Base-by-base conservation (phyloP, 768 basidiomycete genomes). In the Tulasnella sp. region DNA sequence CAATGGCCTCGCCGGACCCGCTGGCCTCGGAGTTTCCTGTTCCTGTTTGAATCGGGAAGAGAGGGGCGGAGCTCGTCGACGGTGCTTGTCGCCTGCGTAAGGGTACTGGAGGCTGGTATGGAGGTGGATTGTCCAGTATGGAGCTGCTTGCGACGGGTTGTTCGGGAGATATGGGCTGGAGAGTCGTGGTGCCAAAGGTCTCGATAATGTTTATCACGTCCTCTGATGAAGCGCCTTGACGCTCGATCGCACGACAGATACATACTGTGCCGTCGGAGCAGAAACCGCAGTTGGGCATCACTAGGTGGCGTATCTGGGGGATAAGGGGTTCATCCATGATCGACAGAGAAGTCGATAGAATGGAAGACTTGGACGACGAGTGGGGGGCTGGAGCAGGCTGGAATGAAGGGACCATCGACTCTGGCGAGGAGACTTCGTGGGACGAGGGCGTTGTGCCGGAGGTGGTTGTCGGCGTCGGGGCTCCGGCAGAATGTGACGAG, bases 21-120 rank as follows among this genome's bases (percentile, higher is more conserved):
- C n/a, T n/a, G n/a, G n/a, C n/a, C n/a, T n/a, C n/a, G n/a, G n/a
- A n/a, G n/a, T 1, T 45, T 21, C 43, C 23, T 15, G 31, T 21
- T 23, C 3, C 43, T 6, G 43, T 34, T 11, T 19, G 19, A 34
- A 12, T 23, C 34, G 49, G n/a, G 12, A 32, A 50, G 49, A 50
- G 14, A 19, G 23, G 19, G 45, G 46, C 41, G 59, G 32, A n/a
- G 61, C 29, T 48, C 51, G 57, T 45, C 5, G 53, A 55, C 15
- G 43, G 46, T 39, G 67, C 63, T 32, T 70, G 61, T 29, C 77
- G 75, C 37, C 83, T 80, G 52, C 83, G 83, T 35, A 93, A 78
- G 31, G 88, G 87, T 25, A 93, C 80, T 2, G 90, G 77, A 0
- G 87, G 81, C 63, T 90, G 84, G 67, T 84, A 90, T 8, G 81